Evolutionary conservation across 2,329 filamentous ascomycete genomes (phyloP), one percentile per base, ranked within the genome.

Genomic region (Hypoxylon sp.): DNA sequence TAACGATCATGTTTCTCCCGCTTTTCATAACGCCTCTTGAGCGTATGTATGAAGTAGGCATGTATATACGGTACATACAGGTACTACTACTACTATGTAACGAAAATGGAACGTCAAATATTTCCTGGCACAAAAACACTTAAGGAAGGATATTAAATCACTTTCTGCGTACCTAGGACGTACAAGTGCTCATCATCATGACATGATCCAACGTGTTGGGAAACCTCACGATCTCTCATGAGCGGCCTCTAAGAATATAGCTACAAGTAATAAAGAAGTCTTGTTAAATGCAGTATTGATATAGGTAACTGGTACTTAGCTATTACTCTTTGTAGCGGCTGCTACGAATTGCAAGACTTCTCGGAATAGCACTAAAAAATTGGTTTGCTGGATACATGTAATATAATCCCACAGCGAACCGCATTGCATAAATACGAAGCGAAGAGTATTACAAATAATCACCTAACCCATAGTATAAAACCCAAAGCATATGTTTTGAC

Each of bases 41-140:
- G 46, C n/a, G 46, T 31, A 22, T 44, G 14, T 29, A 39, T 59
- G 54, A 47, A 42, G 26, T 42, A 44, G 17, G 10, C 9, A 44
- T 44, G 47, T 52, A 52, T 60, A 60, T 60, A 52, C 24, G n/a
- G 22, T 33, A 31, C 31, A 19, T 54, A 42, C n/a, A 22, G 4
- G 29, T 31, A 31, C 50, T 13, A 17, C 8, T 13, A 17, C 8
- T 10, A 54, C 6, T 17, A 19, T 50, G n/a, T 13, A n/a, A 47
- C 19, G 19, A 42, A 42, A 5, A n/a, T 17, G 22, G n/a, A 24
- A n/a, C 39, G 51, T 19, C n/a, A 42, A 44, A 44, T 5, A 11
- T 22, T 5, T 37, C 39, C 14, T 3, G 39, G 22, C 17, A 10
- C 2, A 22, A 44, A 17, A 22, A 3, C 9, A 6, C n/a, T 3